Conservation (phyloP, 495 filamentous ascomycete species). For the Corynascus novoguineensis region DNA sequence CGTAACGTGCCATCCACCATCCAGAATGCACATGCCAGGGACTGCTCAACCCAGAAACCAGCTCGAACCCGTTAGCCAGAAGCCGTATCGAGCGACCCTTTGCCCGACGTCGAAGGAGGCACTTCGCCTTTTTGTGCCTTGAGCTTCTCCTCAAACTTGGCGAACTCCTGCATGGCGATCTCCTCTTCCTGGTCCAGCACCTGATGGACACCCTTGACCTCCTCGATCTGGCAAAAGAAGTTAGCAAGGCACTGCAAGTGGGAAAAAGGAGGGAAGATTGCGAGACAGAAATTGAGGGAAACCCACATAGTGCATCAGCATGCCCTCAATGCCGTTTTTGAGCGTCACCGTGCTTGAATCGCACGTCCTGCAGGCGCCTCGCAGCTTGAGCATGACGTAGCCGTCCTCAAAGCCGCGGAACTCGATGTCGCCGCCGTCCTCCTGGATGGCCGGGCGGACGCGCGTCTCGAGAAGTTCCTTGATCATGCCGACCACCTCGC, state of each 20-base stretch:
- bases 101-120: conserved; percentile 55
- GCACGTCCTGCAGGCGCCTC: conserved; percentile 91
- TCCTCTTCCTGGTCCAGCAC: conserved; percentile 90
- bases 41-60: background rate
- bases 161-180: conserved; percentile 83
- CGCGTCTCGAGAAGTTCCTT: conserved; percentile 96
- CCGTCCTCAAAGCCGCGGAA: conserved; percentile 84
- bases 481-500: conserved; percentile 94
- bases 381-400: conserved; percentile 75
- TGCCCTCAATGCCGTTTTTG: conserved; percentile 94
- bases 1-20: background rate
- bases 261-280: background rate
- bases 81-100: conserved; percentile 61
- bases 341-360: conserved; percentile 93
- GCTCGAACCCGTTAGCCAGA: conserved; percentile 32
- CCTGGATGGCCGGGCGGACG: conserved; percentile 90
- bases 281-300: background rate
- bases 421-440: conserved; percentile 97
- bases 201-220: conserved; percentile 89
- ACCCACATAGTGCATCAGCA: conserved; percentile 74
- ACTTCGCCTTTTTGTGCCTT: conserved; percentile 60
- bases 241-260: background rate
- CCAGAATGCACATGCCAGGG: background rate
- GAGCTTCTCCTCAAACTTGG: conserved; percentile 93
- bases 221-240: conserved; percentile 65